A percentile compares a stretch with the other conserved stretches of the same genome.
These are phyloP conservation scores for Heracleum sosnowskyi DNA, from an alignment of 129 eudicot species.

Conservation along the genomic window DNA sequence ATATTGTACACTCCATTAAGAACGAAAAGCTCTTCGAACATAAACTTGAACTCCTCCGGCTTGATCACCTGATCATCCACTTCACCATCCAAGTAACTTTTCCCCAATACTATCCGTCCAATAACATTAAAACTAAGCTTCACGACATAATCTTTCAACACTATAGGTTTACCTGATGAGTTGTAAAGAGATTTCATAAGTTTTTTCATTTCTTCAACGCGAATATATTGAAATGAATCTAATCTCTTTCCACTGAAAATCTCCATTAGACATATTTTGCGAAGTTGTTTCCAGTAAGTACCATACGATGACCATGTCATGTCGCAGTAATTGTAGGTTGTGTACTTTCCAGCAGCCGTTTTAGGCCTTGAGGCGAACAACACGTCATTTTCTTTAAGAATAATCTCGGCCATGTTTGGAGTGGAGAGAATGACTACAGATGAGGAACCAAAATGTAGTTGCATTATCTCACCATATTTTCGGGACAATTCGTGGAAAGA, in stretches of 20 bases:
- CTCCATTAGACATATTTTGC: slow-evolving; percentile 36
- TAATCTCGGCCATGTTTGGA: slow-evolving; percentile 30
- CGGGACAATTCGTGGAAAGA: slow-evolving; percentile 23
- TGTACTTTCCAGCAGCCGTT: slow-evolving; percentile 45
- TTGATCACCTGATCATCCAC: slow-evolving; percentile 3
- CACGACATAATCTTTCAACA: slow-evolving; percentile 19
- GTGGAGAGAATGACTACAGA: slow-evolving; percentile 35
- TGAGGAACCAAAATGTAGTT: slow-evolving; percentile 37
- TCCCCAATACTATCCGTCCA: slow-evolving; percentile 39
- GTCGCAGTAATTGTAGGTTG: slow-evolving; percentile 31
- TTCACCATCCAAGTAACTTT: slow-evolving; percentile 21
- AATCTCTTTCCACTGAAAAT: slow-evolving; percentile 35
- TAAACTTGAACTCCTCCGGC: slow-evolving; percentile 30
- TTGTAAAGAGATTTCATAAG: slow-evolving; percentile 1
- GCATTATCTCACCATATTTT: slow-evolving; percentile 39
- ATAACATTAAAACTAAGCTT: slow-evolving; percentile 28
- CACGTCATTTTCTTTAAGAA: slow-evolving; percentile 35
- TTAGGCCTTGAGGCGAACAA: slow-evolving; percentile 27
- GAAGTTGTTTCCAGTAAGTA: slow-evolving; percentile 44
- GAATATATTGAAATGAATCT: slow-evolving; percentile 38
- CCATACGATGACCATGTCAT: slow-evolving; percentile 54
- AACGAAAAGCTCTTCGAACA: slow-evolving; percentile 40
- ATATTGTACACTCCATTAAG: slow-evolving; percentile 46
- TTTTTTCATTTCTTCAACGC: slow-evolving; percentile 29
- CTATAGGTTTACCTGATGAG: not conserved